Base-by-base conservation (phyloP, 495 filamentous ascomycete species). In the Platismatia glauca region DNA sequence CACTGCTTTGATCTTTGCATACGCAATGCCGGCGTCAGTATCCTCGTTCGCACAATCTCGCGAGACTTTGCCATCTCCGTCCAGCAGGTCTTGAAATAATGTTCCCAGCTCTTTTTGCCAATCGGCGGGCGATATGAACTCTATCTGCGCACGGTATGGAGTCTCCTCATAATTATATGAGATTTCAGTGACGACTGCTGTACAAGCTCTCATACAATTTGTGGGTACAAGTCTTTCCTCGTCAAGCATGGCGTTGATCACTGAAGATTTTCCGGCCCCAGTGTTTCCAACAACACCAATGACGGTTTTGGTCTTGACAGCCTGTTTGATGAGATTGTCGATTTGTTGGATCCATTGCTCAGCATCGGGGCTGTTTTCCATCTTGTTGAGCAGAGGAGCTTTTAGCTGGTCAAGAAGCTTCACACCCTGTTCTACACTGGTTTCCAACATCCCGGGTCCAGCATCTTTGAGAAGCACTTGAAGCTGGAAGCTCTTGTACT, bases 101-200 rank as follows among this genome's bases (percentile, higher is more conserved):
- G 70, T 64, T 9, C 71, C 37, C 0, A 88, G 70, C 61, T 89
- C 86, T 15, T 73, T 76, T 43, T 76, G 64, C 82, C 84, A 88
- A n/a, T 88, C 83, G 4, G 74, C 68, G 0, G 53, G 43, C 16
- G 71, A 70, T 55, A 88, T 82, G 71, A 88, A 88, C 61, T 87
- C 81, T 50, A 89, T 78, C 61, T 84, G 78, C n/a, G 85, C 85
- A 29, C 74, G 73, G 69, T 87, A 89, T 56, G 69, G 75, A 35
- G 71, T 63, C 1, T 65, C 65, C 24, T 82, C 77, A 29, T 80
- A 50, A n/a, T 86, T 87, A 68, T 80, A 89, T 0, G 84, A 83
- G 18, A 89, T 80, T 65, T 89, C 86, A 0, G 81, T 88, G 0
- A 83, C 80, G 13, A 83, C 82, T 0, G 86, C 85, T 5, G 86